These are phyloP conservation scores for Pythium dissotocum DNA, from an alignment of 352 stramenopile species.

Conservation along the genomic window DNA sequence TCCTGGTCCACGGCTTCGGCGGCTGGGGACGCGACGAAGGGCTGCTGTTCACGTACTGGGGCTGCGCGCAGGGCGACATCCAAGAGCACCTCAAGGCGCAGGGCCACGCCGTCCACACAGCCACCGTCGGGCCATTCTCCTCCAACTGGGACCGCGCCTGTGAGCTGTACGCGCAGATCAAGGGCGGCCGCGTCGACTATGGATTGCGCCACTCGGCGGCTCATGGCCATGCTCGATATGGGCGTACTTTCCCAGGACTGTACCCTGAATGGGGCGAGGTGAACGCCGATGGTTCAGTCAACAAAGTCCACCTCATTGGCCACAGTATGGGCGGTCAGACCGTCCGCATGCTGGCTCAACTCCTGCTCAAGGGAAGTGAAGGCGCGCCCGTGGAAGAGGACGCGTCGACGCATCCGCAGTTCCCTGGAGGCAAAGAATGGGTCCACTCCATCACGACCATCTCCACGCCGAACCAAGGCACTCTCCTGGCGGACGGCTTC, in stretches of 20 bases:
- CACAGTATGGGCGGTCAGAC: constrained; percentile 79
- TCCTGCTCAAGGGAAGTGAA: constrained; percentile 44
- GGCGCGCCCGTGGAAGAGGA: constrained; percentile 41
- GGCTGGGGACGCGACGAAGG: constrained; percentile 27
- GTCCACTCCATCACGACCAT: constrained; percentile 69
- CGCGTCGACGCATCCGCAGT: constrained; percentile 36
- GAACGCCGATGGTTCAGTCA: constrained; percentile 42
- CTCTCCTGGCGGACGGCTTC: constrained; percentile 51
- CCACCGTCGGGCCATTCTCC: constrained; percentile 29
- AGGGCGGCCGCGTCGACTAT: constrained; percentile 36
- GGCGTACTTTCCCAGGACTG: constrained; percentile 52
- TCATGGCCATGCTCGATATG: constrained; percentile 30
- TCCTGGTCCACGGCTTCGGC: constrained; percentile 29
- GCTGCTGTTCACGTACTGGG: constrained; percentile 27
- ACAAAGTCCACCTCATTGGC: constrained; percentile 66
- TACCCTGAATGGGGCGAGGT: constrained; percentile 56
- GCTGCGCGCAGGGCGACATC: constrained; percentile 22
- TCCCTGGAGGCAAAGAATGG: constrained; percentile 50
- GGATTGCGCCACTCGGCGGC: constrained; percentile 21
- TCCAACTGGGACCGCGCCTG: constrained; percentile 41
- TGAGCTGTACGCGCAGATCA: constrained; percentile 41
- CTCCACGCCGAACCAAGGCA: constrained; percentile 59
- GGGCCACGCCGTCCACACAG: constrained; percentile 30
- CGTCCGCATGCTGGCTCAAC: constrained; percentile 61
- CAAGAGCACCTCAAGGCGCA: constrained; percentile 29